Percentiles rank a stretch among this genome's conserved stretches.
These are phyloP conservation scores for Akanthomyces uredinophilus DNA, from an alignment of 2,329 filamentous ascomycete genomes.

Conservation along the genomic window DNA sequence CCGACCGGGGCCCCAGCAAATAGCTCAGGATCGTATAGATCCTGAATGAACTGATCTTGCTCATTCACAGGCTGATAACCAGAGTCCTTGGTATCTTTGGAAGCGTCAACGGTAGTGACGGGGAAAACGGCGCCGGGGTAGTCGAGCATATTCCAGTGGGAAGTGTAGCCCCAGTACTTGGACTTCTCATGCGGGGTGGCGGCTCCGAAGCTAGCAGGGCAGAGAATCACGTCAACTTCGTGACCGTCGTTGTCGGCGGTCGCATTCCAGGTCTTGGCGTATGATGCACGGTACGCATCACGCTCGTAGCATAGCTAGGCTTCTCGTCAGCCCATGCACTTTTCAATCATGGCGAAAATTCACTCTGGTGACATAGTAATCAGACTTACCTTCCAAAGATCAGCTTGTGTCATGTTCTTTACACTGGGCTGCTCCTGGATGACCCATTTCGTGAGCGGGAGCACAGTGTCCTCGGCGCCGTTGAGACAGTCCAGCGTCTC, in stretches of 20 bases:
- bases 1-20: constrained; percentile 24
- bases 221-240: constrained; percentile 56
- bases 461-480: constrained; percentile 51
- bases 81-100: constrained; percentile 22
- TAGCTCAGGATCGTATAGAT: constrained; percentile 25
- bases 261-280: constrained; percentile 34
- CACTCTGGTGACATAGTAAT: not conserved
- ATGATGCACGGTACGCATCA: constrained; percentile 35
- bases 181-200: constrained; percentile 37
- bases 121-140: constrained; percentile 61
- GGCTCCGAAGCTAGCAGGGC: constrained; percentile 52
- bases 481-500: constrained; percentile 46
- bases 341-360: not conserved
- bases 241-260: constrained; percentile 24
- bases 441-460: constrained; percentile 55
- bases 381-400: constrained; percentile 34
- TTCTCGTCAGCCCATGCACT: not conserved
- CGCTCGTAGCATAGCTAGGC: constrained; percentile 29
- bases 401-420: constrained; percentile 33
- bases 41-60: constrained; percentile 25
- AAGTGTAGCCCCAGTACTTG: constrained; percentile 59
- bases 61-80: constrained; percentile 25
- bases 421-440: constrained; percentile 47
- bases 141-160: constrained; percentile 65
- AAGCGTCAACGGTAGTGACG: constrained; percentile 31